phyloP scores from a whole-genome alignment of 441 rosid species.

The Arabidopsis lyrata region DNA sequence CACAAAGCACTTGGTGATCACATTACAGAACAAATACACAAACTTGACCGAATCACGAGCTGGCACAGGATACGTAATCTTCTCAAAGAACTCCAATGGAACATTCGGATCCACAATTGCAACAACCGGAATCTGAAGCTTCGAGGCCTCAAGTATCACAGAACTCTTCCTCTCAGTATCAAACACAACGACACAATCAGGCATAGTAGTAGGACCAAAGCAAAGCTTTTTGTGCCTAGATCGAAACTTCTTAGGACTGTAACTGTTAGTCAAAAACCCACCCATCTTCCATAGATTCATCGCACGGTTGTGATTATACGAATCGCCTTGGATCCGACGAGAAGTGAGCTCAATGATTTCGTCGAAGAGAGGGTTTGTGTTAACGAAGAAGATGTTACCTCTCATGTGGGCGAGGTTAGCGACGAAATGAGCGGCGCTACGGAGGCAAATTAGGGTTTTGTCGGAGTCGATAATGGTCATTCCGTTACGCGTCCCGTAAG shows the following conservation, averaged over 20 bases:
- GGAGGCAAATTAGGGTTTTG: slow-evolving; percentile 89
- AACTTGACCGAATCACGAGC: slow-evolving; percentile 94
- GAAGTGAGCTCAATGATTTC: slow-evolving; percentile 89
- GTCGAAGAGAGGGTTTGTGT: slow-evolving; percentile 90
- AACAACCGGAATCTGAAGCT: slow-evolving; percentile 87
- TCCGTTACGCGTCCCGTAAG: slow-evolving; percentile 76
- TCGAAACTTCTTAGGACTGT: slow-evolving; percentile 90
- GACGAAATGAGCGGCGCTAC: slow-evolving; percentile 83
- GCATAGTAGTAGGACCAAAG: slow-evolving; percentile 83
- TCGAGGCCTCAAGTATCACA: slow-evolving; percentile 77
- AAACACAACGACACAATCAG: slow-evolving; percentile 93
- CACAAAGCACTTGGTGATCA: slow-evolving; percentile 87
- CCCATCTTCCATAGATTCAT: slow-evolving; percentile 77
- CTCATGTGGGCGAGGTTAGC: slow-evolving; percentile 65
- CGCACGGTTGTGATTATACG: slow-evolving; percentile 63
- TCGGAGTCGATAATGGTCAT: slow-evolving; percentile 81
- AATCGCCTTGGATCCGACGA: slow-evolving; percentile 63
- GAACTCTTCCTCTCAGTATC: slow-evolving; percentile 93
- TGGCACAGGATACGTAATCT: slow-evolving; percentile 89
- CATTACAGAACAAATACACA: slow-evolving; percentile 92
- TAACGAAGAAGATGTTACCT: slow-evolving; percentile 82
- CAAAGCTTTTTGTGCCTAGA: slow-evolving; percentile 89
- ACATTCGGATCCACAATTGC: slow-evolving; percentile 84
- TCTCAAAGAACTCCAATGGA: slow-evolving; percentile 81
- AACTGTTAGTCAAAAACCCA: slow-evolving; percentile 87